Evolutionary conservation across 225 moss, liverwort and hornwort species (phyloP), one percentile per base, ranked within the genome.

Genomic region (Marchantia paleacea): DNA sequence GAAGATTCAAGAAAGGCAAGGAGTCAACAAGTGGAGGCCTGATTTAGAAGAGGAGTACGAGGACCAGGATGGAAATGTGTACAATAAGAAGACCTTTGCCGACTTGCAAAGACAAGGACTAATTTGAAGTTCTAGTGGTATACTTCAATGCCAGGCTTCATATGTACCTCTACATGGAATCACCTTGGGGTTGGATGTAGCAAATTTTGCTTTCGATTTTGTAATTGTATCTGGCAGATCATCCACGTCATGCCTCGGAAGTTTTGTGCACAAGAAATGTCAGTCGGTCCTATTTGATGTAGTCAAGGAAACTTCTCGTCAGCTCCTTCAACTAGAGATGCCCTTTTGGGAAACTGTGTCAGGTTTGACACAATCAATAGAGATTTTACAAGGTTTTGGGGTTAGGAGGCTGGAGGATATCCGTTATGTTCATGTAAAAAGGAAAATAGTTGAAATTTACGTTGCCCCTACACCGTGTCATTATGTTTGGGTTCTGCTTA

Each of bases 41-140:
- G 96, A 96, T 83, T 82, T 94, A 61, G 96, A 94, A 90, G 92
- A 96, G 88, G 94, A 94, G 80, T 91, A 91, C 63, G 96, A 96
- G 70, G 94, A 92, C 77, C 87, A 88, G 63, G 94, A 94, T 48
- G 94, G 94, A 79, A 94, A 90, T 71, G 91, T 94, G 66, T 94
- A 92, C 82, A 96, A 96, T 78, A 96, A 94, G 79, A 94, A 94
- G 77, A 92, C 84, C 26, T 94, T 84, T 81, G 83, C 93, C 63
- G 96, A 92, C 80, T 85, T 90, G 85, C 93, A 92, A 86, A 91
- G 93, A 64, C 90, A 94, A 84, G 94, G 94, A 65, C 90, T 96
- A 19, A 87, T 94, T 57, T 94, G 87, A 94, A 8, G 12, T 51
- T 60, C 0, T 24, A 29, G 52, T 25, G 13, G 61, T 47, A 25